A percentile compares a stretch with the other conserved stretches of the same genome.
Conservation (phyloP, 2,329 filamentous ascomycete species). For the Paraphaeosphaeria sporulosa region DNA sequence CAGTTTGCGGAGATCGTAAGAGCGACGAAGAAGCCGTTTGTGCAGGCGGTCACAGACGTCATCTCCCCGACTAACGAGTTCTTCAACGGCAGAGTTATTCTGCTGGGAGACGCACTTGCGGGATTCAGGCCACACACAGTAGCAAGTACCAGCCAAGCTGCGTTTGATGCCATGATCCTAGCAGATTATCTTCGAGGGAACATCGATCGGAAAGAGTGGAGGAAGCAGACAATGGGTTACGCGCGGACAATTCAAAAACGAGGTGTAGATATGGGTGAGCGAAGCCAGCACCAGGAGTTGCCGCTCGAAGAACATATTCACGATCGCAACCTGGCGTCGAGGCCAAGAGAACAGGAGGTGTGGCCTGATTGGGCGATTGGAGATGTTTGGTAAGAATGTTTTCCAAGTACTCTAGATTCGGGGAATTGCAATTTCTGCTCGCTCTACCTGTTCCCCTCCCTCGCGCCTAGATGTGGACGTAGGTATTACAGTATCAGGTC, state of each 20-base stretch:
- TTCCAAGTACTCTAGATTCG: neutral
- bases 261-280: constrained; percentile 51
- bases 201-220: constrained; percentile 46
- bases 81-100: constrained; percentile 51
- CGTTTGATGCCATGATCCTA: constrained; percentile 53
- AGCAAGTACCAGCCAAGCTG: constrained; percentile 57
- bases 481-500: too few relatives aligned
- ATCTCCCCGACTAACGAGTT: constrained; percentile 49
- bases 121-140: constrained; percentile 58
- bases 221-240: constrained; percentile 45
- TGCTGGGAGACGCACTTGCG: constrained; percentile 58
- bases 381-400: constrained; percentile 15
- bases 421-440: too few relatives aligned
- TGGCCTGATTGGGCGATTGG: constrained; percentile 34
- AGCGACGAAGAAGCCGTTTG: constrained; percentile 53
- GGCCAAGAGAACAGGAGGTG: constrained; percentile 33
- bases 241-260: constrained; percentile 48
- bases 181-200: constrained; percentile 51
- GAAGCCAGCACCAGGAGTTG: constrained; percentile 50
- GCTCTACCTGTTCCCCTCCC: too few relatives aligned
- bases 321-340: constrained; percentile 33
- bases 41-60: constrained; percentile 56
- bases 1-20: constrained; percentile 54
- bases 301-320: constrained; percentile 33
- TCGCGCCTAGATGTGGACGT: too few relatives aligned